Conservation (phyloP, 1,284 basidiomycete genomes). For the Cystobasidium sp. region DNA sequence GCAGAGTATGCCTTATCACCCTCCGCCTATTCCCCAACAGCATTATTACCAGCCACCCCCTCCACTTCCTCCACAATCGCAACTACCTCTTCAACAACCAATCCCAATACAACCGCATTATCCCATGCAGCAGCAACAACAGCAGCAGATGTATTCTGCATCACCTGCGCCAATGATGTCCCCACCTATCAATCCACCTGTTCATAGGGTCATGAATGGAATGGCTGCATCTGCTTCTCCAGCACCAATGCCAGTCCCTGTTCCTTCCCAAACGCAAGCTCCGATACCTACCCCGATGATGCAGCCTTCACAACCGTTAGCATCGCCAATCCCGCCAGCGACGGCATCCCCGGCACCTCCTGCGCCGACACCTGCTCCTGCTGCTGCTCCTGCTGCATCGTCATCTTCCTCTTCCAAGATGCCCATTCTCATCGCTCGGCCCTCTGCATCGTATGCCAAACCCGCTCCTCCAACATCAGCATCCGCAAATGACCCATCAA, state of each 20-base stretch:
- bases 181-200: constrained; percentile 2
- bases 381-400: constrained; percentile 44
- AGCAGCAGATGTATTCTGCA: constrained; percentile 3
- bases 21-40: constrained; percentile 11
- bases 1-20: constrained; percentile 10
- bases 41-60: constrained; percentile 25
- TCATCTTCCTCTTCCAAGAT: constrained; percentile 60
- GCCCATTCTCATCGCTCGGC: constrained; percentile 67
- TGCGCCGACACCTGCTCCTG: neutral
- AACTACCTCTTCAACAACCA: neutral
- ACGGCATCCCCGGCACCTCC: neutral
- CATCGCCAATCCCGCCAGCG: constrained; percentile 7
- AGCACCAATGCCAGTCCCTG: neutral
- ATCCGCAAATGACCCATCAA: constrained; percentile 50
- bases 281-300: neutral
- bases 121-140: constrained; percentile 4
- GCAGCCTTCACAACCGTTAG: constrained; percentile 1
- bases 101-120: constrained; percentile 19
- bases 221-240: constrained; percentile 14
- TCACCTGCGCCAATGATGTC: constrained; percentile 13
- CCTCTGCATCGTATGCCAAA: constrained; percentile 59
- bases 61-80: neutral
- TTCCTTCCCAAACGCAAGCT: neutral
- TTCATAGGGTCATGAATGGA: neutral
- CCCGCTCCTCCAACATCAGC: constrained; percentile 55